phyloP scores from a whole-genome alignment of 169 alveolate genomes.

The Plasmodium reichenowi region DNA sequence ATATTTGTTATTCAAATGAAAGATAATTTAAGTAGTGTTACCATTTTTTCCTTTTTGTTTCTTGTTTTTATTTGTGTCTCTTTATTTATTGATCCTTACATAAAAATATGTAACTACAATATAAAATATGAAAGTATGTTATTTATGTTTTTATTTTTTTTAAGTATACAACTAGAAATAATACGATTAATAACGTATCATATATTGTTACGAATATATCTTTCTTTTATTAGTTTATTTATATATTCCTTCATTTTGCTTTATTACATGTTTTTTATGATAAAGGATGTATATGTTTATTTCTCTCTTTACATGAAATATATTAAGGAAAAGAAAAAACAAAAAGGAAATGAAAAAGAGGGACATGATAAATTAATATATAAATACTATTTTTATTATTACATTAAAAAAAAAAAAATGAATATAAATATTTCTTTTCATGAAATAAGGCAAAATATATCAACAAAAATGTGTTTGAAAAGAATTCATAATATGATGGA shows the following conservation, averaged over 20 bases:
- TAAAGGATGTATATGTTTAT: slow-evolving; percentile 61
- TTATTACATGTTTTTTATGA: slow-evolving; percentile 68
- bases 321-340: slow-evolving; percentile 5
- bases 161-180: slow-evolving; percentile 70
- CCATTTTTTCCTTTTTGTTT: slow-evolving; percentile 34
- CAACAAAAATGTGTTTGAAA: background rate
- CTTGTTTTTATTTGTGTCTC: slow-evolving; percentile 53
- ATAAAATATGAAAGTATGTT: slow-evolving; percentile 36
- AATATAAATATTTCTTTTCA: background rate
- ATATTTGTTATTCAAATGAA: slow-evolving; percentile 24
- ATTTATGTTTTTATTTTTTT: slow-evolving; percentile 75
- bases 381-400: slow-evolving; percentile 31
- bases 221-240: slow-evolving; percentile 43
- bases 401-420: slow-evolving; percentile 27
- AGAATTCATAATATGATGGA: background rate
- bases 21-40: slow-evolving; percentile 51
- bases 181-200: slow-evolving; percentile 67
- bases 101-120: slow-evolving; percentile 8
- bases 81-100: slow-evolving; percentile 52
- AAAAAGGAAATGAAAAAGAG: background rate
- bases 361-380: background rate
- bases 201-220: slow-evolving; percentile 23
- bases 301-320: slow-evolving; percentile 16
- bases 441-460: background rate
- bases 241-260: slow-evolving; percentile 65